A percentile compares a stretch with the other conserved stretches of the same genome.
Evolutionary conservation across 1,139 yeast genomes (phyloP).

Genomic region (Taphrina flavorubra): DNA sequence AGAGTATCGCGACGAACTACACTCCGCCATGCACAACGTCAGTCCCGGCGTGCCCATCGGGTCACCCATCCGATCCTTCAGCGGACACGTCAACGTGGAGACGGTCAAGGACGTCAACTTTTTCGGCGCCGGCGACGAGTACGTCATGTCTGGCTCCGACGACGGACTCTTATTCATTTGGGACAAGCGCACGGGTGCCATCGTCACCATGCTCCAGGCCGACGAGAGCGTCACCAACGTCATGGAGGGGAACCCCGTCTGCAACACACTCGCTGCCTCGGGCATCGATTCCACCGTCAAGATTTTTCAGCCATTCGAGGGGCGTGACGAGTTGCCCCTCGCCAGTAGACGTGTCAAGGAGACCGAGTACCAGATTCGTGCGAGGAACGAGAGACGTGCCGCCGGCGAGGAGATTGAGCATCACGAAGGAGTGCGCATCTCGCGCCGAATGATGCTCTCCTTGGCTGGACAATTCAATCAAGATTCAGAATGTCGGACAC

Average conservation of each 20-base stretch:
- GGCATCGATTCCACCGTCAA: constrained; percentile 44
- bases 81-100: constrained; percentile 38
- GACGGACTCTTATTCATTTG: constrained; percentile 45
- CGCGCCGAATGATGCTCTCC: constrained; percentile 12
- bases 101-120: constrained; percentile 45
- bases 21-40: constrained; percentile 6
- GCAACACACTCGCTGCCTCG: constrained; percentile 46
- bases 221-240: constrained; percentile 45
- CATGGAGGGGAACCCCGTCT: constrained; percentile 45
- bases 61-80: constrained; percentile 13
- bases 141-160: constrained; percentile 46
- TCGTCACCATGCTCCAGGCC: constrained; percentile 44
- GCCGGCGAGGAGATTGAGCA: constrained; percentile 16
- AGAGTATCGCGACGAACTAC: constrained; percentile 5
- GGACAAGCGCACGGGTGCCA: constrained; percentile 39
- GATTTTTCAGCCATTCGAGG: constrained; percentile 31
- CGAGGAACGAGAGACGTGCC: constrained; percentile 19
- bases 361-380: constrained; percentile 19
- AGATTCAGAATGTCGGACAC: constrained; percentile 10
- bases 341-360: constrained; percentile 2
- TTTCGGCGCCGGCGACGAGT: constrained; percentile 46
- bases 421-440: constrained; percentile 8
- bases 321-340: background rate
- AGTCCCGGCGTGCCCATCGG: constrained; percentile 18
- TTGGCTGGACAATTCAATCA: constrained; percentile 14